Conservation (phyloP, 2,329 filamentous ascomycete species). For the Alternaria ventricosa region DNA sequence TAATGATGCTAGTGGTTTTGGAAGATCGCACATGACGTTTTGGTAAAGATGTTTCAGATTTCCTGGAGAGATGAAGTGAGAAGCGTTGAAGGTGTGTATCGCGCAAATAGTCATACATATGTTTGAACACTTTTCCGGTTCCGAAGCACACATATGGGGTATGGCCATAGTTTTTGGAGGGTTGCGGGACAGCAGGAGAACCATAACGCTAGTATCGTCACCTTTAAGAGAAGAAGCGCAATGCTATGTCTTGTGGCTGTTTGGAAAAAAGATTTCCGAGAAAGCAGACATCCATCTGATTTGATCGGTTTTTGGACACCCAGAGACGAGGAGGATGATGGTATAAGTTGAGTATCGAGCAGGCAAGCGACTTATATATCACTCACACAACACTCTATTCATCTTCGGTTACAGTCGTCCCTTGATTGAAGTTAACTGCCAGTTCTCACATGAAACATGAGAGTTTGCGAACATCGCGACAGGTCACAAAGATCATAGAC, state of each 20-base stretch:
- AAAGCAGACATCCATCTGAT: neutral
- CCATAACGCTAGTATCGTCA: fast-evolving
- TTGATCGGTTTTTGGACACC: neutral
- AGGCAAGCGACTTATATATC: neutral
- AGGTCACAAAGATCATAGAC: neutral
- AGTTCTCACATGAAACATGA: neutral
- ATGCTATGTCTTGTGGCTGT: neutral
- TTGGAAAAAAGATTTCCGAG: neutral
- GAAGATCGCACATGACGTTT: neutral
- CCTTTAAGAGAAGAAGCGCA: neutral
- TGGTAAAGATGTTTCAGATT: neutral
- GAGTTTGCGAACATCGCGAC: neutral
- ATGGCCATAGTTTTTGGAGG: fast-evolving
- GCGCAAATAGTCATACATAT: neutral
- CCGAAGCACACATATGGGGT: neutral
- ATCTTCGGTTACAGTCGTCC: neutral
- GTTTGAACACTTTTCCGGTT: too few species aligned
- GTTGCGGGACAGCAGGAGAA: neutral
- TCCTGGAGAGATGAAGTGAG: neutral
- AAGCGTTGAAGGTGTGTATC: neutral
- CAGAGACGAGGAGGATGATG: neutral
- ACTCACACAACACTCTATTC: neutral
- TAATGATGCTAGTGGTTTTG: too few species aligned
- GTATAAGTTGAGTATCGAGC: neutral
- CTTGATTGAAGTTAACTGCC: too few species aligned